phyloP scores from a whole-genome alignment of 805 yeast species.

The Metschnikowia kofuensis region DNA sequence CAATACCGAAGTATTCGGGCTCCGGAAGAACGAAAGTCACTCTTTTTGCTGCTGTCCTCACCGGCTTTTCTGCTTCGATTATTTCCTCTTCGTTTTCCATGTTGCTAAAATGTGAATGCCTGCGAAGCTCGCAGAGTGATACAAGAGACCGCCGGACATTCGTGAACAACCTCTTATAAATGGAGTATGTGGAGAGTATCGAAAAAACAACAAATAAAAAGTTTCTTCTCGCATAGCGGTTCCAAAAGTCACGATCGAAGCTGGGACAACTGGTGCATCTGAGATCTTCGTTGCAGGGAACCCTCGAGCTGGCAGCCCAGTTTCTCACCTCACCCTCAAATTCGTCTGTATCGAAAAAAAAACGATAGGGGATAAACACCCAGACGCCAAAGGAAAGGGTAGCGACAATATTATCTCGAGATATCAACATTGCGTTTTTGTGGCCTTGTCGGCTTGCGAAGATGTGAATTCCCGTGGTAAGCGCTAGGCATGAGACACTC shows the following conservation, averaged over 20 bases:
- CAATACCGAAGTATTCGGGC: not conserved
- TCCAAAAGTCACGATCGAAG: conserved; percentile 2
- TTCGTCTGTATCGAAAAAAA: not conserved
- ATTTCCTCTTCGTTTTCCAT: not conserved
- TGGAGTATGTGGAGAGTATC: not conserved
- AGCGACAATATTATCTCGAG: not conserved
- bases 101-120: not conserved
- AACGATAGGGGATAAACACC: conserved; percentile 1
- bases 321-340: conserved; percentile 4
- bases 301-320: conserved; percentile 3
- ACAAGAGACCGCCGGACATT: conserved; percentile 1
- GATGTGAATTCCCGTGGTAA: not conserved
- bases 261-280: not conserved
- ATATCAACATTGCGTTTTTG: not conserved
- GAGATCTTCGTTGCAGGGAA: not conserved
- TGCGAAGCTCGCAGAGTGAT: conserved; percentile 3
- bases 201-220: not conserved
- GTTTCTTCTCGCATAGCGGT: not conserved
- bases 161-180: not conserved
- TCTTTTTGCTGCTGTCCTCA: not conserved
- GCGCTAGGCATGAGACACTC: not conserved
- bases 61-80: not conserved
- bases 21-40: conserved; percentile 8
- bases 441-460: not conserved
- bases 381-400: not conserved